These are phyloP conservation scores for Aspergillus taichungensis DNA, from an alignment of 495 filamentous ascomycete genomes.

Conservation along the genomic window DNA sequence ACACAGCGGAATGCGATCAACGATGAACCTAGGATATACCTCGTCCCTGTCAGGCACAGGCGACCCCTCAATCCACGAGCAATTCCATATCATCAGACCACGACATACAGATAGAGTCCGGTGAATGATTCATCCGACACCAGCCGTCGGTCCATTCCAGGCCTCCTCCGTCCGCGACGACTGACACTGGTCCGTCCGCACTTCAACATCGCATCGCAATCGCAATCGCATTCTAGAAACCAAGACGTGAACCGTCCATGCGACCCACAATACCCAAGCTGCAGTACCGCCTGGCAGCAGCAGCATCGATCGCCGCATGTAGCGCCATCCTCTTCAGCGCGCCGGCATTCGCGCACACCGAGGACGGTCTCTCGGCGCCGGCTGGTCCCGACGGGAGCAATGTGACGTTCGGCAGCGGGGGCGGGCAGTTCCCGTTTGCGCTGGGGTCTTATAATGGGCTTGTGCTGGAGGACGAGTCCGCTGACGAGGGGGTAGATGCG, in stretches of 20 bases:
- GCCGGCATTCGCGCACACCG: slow-evolving; percentile 48
- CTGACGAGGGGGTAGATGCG: slow-evolving; percentile 26
- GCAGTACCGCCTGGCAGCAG: slow-evolving; percentile 62
- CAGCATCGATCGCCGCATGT: slow-evolving; percentile 50
- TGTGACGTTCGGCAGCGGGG: slow-evolving; percentile 17
- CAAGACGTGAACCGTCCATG: slow-evolving; percentile 38
- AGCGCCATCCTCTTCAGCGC: slow-evolving; percentile 46
- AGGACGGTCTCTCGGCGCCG: slow-evolving; percentile 28
- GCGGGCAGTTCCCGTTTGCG: slow-evolving; percentile 16
- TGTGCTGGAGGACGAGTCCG: slow-evolving; percentile 18
- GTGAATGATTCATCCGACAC: too few relatives aligned
- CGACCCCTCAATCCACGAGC: too few relatives aligned
- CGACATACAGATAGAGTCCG: too few relatives aligned
- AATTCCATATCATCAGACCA: too few relatives aligned
- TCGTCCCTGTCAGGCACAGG: too few relatives aligned
- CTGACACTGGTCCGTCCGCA: too few relatives aligned
- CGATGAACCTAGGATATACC: too few relatives aligned
- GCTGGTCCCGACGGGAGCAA: slow-evolving; percentile 37
- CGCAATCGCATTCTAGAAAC: too few relatives aligned
- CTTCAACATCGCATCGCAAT: too few relatives aligned
- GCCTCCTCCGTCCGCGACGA: too few relatives aligned
- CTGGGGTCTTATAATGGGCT: slow-evolving; percentile 29
- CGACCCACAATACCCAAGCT: slow-evolving; percentile 46
- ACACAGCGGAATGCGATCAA: too few relatives aligned
- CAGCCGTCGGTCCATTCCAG: too few relatives aligned